Base-by-base conservation (phyloP, 306 rosid species). In the Rosa rugosa region DNA sequence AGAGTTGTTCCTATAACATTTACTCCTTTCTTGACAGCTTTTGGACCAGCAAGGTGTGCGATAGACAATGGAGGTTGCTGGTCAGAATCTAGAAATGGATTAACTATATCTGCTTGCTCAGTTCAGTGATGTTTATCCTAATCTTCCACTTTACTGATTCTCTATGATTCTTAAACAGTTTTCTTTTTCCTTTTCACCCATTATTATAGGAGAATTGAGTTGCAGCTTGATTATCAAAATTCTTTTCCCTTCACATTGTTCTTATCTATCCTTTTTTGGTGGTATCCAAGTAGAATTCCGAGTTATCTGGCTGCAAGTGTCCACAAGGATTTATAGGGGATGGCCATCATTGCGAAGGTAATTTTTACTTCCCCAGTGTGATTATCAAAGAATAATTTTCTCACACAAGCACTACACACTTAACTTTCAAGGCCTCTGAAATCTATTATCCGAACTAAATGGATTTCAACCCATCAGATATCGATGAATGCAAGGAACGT, bases 11-110 rank as follows among this genome's bases (percentile, higher is more conserved):
- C 6, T 25, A 53, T 54, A 27, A 78, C 68, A 53, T 63, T 71
- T 70, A 57, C 45, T 63, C 72, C 63, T 79, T 73, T 38, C 72
- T 78, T 80, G 44, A 85, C 94, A 95, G 99, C 96, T 80, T 92
- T 80, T 85, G 99, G 99, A 49, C 91, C 96, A 45, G 96, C 99
- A 74, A 92, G 99, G 83, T 95, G 99, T 65, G 51, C 96, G 27
- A 63, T 91, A 69, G 85, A 87, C 84, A 87, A 92, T 49, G 99
- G 99, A 73, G 98, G 98, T 22, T 95, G 99, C 83, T 95, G 99
- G 99, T 88, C 91, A 36, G 96, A 87, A 20, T 80, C 79, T 53
- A 87, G 18, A 84, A 46, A 91, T 11, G 86, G 77, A 78, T 47
- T 78, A 10, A 72, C 85, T 69, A 82, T 82, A 88, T 87, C 99